Evolutionary conservation across 2,329 filamentous ascomycete genomes (phyloP).

Genomic region (Cladophialophora immunda): DNA sequence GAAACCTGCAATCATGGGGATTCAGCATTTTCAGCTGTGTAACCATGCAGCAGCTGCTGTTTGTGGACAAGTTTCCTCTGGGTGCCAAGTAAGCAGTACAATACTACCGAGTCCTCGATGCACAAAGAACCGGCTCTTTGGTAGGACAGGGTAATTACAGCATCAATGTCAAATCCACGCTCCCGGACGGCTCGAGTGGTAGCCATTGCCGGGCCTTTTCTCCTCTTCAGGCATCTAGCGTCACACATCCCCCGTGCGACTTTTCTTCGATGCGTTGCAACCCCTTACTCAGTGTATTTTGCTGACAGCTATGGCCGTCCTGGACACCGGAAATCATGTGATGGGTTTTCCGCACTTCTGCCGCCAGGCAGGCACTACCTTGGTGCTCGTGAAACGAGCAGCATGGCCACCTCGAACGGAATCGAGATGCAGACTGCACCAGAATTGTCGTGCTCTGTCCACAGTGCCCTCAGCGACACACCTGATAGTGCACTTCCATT

Average conservation of each 20-base stretch:
- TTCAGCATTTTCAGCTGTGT: background rate
- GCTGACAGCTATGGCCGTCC: background rate
- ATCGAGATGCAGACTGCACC: background rate
- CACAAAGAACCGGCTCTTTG: background rate
- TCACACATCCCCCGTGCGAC: background rate
- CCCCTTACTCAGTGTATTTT: background rate
- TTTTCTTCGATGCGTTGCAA: background rate
- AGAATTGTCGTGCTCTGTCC: background rate
- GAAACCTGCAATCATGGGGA: background rate
- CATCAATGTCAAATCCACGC: background rate
- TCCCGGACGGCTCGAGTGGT: background rate
- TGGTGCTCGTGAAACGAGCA: background rate
- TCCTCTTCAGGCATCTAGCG: constrained; percentile 1
- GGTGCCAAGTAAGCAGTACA: background rate
- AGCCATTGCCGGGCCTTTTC: background rate
- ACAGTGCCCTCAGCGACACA: background rate
- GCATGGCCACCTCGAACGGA: background rate
- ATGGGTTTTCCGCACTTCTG: background rate
- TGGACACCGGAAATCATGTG: background rate
- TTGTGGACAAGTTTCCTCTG: background rate
- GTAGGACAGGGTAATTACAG: background rate
- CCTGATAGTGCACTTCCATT: background rate
- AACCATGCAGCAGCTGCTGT: background rate
- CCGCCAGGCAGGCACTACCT: background rate
- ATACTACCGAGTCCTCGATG: background rate